phyloP scores from a whole-genome alignment of 2,329 filamentous ascomycete genomes.

The Alternaria postmessia region DNA sequence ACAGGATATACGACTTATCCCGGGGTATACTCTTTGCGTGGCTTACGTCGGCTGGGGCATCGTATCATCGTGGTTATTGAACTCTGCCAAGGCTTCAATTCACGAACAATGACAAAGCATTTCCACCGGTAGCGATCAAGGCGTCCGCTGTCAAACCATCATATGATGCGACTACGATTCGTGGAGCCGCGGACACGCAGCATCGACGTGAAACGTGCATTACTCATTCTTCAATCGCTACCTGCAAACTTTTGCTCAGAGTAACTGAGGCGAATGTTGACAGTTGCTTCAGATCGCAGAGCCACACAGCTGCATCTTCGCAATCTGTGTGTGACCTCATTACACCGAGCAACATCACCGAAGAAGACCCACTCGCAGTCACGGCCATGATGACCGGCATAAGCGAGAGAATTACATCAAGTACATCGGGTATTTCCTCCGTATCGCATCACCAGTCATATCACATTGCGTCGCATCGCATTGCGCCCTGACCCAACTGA shows the following conservation, averaged over 20 bases:
- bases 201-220: not conserved
- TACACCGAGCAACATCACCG: not conserved
- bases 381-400: not conserved
- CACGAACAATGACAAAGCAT: not conserved
- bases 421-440: not conserved
- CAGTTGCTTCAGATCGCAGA: not conserved
- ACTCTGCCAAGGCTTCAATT: too few relatives aligned
- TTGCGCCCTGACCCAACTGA: not conserved
- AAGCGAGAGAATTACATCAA: not conserved
- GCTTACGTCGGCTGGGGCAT: not conserved
- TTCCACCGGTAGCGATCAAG: not conserved
- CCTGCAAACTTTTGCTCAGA: not conserved
- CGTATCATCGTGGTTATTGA: not conserved
- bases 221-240: not conserved
- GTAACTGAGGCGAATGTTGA: not conserved
- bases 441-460: not conserved
- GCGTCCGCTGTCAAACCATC: slow-evolving; percentile 1
- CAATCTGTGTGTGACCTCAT: not conserved
- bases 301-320: not conserved
- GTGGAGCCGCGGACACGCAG: not conserved
- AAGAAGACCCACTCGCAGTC: not conserved
- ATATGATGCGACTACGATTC: not conserved
- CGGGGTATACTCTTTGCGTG: not conserved
- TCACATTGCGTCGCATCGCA: not conserved
- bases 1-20: too few relatives aligned